Base-by-base conservation (phyloP, 2,329 filamentous ascomycete species). In the Neurospora sp. region DNA sequence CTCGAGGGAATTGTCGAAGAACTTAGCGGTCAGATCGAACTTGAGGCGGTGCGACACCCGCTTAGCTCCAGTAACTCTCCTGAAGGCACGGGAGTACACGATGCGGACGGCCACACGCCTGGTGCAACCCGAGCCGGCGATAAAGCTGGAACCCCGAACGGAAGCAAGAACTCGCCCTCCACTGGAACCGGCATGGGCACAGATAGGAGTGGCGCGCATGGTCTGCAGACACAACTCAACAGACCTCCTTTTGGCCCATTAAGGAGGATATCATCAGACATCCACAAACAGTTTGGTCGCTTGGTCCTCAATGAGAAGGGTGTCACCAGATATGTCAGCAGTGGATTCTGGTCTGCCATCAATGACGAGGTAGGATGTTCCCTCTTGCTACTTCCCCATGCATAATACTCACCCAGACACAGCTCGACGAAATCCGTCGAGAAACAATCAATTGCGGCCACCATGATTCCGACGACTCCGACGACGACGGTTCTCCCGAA, bases 1-100 rank as follows among this genome's bases (percentile, higher is more conserved):
- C 80, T 94, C 36, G 91, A 94, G 78, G 90, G 90, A 66, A 92
- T 94, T 38, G 91, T 94, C 17, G 87, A 90, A 78, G 88, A 90
- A 73, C 78, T 90, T 68, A 90, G 88, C 77, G 86, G 87, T 7
- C 88, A 90, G 79, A 85, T 90, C 69, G 86, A 89, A 72, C 79
- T 87, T 33, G 86, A 88, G 73, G 77, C 80, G 8, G 76, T 77
- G n/a, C 79, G 79, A 46, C 79, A 82, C 36, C 75, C 77, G 17
- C 78, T 77, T 1, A 78, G 76, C 75, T 74, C 74, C 15, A 78
- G 76, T 8, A 78, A 78, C 66, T 83, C 81, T 10, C 81, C 81
- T n/a, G 81, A 82, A 70, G 70, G 66, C 3, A 68, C 72, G 0
- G 66, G 66, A 67, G 67, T 58, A 13, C 68, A 62, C 36, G 73